Conservation (phyloP, 768 basidiomycete genomes). For the Suillus variegatus region DNA sequence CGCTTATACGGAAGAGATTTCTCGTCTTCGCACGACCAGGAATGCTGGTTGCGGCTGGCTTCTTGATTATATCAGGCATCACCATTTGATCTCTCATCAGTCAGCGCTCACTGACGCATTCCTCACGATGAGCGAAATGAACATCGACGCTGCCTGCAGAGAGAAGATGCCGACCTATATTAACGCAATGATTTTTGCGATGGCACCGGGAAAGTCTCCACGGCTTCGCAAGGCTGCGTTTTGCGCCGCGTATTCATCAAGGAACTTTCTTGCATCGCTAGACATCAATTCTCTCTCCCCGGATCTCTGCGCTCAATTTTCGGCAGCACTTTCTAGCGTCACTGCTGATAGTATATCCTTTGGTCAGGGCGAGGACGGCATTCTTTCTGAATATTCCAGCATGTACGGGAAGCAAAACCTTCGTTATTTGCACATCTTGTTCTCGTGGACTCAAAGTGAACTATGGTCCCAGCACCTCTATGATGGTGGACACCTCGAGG, state of each 20-base stretch:
- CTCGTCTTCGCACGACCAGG: neutral
- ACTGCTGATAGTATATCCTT: neutral
- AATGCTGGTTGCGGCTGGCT: conserved; percentile 8
- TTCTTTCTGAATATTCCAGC: neutral
- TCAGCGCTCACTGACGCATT: conserved; percentile 12
- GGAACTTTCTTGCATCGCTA: conserved; percentile 6
- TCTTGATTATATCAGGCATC: conserved; percentile 11
- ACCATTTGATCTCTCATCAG: conserved; percentile 4
- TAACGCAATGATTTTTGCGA: conserved; percentile 6
- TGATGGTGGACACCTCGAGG: conserved; percentile 8
- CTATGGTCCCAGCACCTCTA: conserved; percentile 9
- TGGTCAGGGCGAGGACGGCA: neutral
- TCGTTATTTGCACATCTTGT: conserved; percentile 12
- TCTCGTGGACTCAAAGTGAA: conserved; percentile 5
- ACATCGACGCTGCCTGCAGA: neutral
- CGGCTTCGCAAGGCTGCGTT: conserved; percentile 12
- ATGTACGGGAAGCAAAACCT: conserved; percentile 9
- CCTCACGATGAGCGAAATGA: conserved; percentile 11
- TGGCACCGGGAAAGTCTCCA: conserved; percentile 4
- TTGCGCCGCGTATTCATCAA: conserved; percentile 6
- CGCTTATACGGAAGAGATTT: conserved; percentile 1
- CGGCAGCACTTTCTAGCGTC: neutral
- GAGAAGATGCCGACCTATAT: conserved; percentile 6
- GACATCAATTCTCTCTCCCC: neutral
- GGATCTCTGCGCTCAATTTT: neutral